These are phyloP conservation scores for Scheffersomyces quercinus DNA, from an alignment of 1,139 yeast genomes.

Conservation along the genomic window DNA sequence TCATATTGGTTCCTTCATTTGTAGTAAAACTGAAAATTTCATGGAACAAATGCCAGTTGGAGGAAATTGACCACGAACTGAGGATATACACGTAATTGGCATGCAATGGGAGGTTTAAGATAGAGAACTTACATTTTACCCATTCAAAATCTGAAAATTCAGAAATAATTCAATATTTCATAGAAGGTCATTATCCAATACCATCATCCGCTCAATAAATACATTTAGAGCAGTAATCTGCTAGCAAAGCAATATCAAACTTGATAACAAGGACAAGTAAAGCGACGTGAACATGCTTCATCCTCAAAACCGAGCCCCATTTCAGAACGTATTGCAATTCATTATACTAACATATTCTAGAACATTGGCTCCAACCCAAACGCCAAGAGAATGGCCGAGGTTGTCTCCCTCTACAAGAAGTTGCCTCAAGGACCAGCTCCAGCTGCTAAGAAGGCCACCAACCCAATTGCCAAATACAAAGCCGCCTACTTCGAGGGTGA, in stretches of 20 bases:
- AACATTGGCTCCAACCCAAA: conserved; percentile 94
- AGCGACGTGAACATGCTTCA: neutral
- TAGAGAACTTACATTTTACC: too few relatives aligned
- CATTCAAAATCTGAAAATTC: too few relatives aligned
- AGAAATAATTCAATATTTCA: too few relatives aligned
- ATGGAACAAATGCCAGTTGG: too few relatives aligned
- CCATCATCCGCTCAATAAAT: neutral
- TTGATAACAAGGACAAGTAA: too few relatives aligned
- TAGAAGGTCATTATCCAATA: neutral
- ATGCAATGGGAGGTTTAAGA: too few relatives aligned
- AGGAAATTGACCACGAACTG: too few relatives aligned
- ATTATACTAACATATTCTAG: conserved; percentile 48
- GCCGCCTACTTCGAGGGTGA: conserved; percentile 79
- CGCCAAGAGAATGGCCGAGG: conserved; percentile 95
- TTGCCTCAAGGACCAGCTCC: conserved; percentile 92
- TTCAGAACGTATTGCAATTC: conserved; percentile 1
- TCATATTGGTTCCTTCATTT: too few relatives aligned
- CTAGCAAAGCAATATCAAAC: too few relatives aligned
- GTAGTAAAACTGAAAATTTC: too few relatives aligned
- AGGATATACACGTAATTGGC: too few relatives aligned
- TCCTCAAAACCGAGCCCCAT: neutral
- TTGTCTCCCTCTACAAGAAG: conserved; percentile 92
- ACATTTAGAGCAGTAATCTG: too few relatives aligned
- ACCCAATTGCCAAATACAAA: conserved; percentile 74
- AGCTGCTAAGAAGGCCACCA: conserved; percentile 66